Percentiles rank a stretch among this genome's conserved stretches.
These are phyloP conservation scores for Hypomontagnella monticulosa DNA, from an alignment of 495 filamentous ascomycete species.

Conservation along the genomic window DNA sequence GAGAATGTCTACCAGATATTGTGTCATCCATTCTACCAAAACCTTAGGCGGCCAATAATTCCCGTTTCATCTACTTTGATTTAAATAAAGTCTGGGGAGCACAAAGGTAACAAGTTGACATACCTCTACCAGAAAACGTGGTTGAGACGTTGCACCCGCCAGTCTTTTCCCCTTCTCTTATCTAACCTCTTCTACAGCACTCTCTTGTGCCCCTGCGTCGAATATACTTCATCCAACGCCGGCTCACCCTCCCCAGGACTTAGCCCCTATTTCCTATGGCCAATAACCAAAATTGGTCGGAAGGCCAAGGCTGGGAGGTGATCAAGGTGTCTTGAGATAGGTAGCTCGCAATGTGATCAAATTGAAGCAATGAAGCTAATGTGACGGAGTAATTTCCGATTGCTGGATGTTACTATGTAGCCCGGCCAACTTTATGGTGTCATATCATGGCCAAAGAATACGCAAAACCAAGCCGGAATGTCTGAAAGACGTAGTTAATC, in stretches of 20 bases:
- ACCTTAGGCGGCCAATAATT: neutral
- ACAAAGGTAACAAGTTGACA: conserved; percentile 27
- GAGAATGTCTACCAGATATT: conserved; percentile 1
- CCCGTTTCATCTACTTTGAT: conserved; percentile 1
- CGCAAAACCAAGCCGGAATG: no score
- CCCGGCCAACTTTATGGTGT: no score
- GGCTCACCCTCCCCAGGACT: no score
- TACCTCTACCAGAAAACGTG: conserved; percentile 25
- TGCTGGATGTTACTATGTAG: no score
- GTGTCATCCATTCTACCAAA: conserved; percentile 13
- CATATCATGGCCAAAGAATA: no score
- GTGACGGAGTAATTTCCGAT: conserved; percentile 28
- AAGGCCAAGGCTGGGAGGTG: neutral
- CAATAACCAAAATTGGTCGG: neutral
- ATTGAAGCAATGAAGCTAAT: conserved; percentile 14
- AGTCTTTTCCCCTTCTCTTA: neutral
- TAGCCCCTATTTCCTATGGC: neutral
- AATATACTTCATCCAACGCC: no score
- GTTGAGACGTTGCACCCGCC: neutral
- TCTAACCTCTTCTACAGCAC: neutral
- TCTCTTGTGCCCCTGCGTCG: no score
- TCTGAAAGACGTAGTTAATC: no score
- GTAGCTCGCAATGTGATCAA: conserved; percentile 17
- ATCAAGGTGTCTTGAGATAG: neutral
- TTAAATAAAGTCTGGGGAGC: conserved; percentile 10